phyloP scores from a whole-genome alignment of 495 filamentous ascomycete species.

The Xylaria longipes region DNA sequence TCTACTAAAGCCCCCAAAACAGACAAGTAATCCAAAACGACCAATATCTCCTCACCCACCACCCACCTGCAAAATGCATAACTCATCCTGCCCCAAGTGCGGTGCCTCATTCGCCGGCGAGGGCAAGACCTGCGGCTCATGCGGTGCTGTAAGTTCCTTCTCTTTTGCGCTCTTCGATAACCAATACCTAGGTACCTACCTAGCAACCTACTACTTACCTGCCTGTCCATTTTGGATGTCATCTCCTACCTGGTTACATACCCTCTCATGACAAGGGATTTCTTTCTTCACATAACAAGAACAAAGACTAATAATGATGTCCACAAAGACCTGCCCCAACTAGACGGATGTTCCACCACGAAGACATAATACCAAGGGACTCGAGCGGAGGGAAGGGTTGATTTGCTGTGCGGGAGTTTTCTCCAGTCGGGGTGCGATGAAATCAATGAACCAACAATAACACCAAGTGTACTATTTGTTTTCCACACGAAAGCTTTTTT shows the following conservation, averaged over 20 bases:
- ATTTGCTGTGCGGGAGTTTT: not conserved
- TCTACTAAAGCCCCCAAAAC: not conserved
- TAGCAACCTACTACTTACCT: not conserved
- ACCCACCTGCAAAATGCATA: conserved; percentile 48
- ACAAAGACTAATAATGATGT: not conserved
- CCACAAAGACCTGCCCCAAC: conserved; percentile 40
- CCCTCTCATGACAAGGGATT: not conserved
- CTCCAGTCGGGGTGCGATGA: too few species aligned
- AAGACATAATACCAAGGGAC: not conserved
- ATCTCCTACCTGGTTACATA: not conserved
- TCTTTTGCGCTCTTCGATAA: not conserved
- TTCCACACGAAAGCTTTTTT: not conserved
- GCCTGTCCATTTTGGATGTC: not conserved
- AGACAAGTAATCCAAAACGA: not conserved
- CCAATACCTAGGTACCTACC: not conserved
- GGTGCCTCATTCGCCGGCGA: conserved; percentile 46
- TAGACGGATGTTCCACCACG: conserved; percentile 28
- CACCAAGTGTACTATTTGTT: not conserved
- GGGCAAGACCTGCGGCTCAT: conserved; percentile 53
- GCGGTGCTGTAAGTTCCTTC: conserved; percentile 54
- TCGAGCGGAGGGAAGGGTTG: not conserved
- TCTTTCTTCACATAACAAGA: not conserved
- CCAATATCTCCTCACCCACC: not conserved
- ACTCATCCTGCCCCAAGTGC: conserved; percentile 57
- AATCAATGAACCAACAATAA: not conserved